These are phyloP conservation scores for Eucalyptus paniculata DNA, from an alignment of 345 rosid genomes.

Conservation along the genomic window DNA sequence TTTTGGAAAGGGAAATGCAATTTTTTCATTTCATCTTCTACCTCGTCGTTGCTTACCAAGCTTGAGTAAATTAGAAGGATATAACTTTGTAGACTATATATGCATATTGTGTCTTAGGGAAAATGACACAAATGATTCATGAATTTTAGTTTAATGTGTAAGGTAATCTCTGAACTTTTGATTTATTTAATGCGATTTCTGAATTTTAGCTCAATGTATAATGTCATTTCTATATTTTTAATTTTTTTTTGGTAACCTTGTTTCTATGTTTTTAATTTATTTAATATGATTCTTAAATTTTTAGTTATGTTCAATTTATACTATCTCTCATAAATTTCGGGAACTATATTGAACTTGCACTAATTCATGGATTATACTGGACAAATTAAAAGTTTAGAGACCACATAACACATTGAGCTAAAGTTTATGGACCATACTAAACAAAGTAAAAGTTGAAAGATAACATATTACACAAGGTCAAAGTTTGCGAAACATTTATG, in stretches of 20 bases:
- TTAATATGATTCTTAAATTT: accelerated
- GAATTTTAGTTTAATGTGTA: no score
- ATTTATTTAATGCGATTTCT: accelerated
- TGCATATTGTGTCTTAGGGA: accelerated
- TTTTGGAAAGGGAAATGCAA: no score
- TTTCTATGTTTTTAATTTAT: no score
- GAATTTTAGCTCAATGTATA: accelerated
- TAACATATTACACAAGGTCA: neutral
- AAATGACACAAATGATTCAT: accelerated
- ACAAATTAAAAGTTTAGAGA: no score
- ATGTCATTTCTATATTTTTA: no score
- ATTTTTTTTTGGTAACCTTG: no score
- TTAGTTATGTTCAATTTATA: neutral
- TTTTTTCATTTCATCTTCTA: no score
- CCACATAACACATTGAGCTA: no score
- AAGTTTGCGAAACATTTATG: neutral
- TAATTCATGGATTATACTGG: accelerated
- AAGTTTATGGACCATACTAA: accelerated
- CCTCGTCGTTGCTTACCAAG: neutral
- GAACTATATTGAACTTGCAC: neutral
- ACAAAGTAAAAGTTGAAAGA: no score
- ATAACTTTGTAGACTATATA: no score
- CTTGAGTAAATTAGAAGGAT: no score
- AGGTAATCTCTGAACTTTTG: accelerated
- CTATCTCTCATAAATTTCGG: accelerated